Evolutionary conservation across 2,329 filamentous ascomycete genomes (phyloP), one percentile per base, ranked within the genome.

Genomic region (Cephalotrichum gorgonifer): DNA sequence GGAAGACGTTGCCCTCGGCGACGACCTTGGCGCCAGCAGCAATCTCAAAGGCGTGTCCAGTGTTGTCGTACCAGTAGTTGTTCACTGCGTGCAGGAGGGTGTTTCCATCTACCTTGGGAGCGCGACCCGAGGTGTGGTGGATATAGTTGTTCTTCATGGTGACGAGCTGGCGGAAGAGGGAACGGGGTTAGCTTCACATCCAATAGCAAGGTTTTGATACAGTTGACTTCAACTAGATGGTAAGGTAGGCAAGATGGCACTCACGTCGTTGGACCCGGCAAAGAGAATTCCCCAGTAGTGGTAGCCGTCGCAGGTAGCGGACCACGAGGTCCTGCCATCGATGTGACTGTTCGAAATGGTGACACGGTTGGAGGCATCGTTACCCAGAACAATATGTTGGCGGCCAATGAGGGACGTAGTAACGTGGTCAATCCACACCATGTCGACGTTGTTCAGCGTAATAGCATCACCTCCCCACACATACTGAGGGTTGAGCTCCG

Each of bases 201-300:
- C 33, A 9, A n/a, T 5, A 6, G 38, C n/a, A 44, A 31, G 23
- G 25, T 25, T 22, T 43, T 17, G n/a, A 4, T 15, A 17, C 7
- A 30, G 28, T 30, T 30, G 28, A 30, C 28, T 7, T 6, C 6
- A 12, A 12, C 6, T 7, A 30, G 28, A 12, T 30, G 28, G 28
- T 30, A 6, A 6, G 28, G 28, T 6, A 30, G n/a, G n/a, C n/a
- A n/a, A n/a, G n/a, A n/a, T n/a, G n/a, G 6, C 12, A 45, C 43
- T 45, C 22, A 45, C 43, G 58, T 82, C 78, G 59, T 63, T 69
- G 50, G 69, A 66, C n/a, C 79, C 78, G 38, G 69, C 71, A 44
- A 81, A 68, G 65, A 77, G 79, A 54, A 80, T 61, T 27, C 64
- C 70, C 75, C 78, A 81, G 72, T 81, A 81, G 64, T 79, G 76